phyloP scores from a whole-genome alignment of 257 asterid species.

The Nicotiana otophora region DNA sequence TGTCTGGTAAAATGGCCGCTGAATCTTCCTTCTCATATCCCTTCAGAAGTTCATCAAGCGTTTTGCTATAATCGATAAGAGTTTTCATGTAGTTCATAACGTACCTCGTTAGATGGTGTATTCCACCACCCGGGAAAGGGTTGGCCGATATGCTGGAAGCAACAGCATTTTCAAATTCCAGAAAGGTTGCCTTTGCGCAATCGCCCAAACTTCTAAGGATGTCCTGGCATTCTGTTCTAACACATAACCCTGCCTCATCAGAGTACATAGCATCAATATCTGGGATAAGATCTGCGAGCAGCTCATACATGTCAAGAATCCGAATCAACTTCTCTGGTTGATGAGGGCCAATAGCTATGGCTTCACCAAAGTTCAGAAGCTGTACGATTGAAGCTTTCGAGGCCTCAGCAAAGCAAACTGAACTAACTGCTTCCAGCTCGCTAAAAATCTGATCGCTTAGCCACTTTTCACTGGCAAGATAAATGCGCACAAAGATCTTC shows the following conservation, averaged over 20 bases:
- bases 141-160: constrained; percentile 51
- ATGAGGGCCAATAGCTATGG: constrained; percentile 75
- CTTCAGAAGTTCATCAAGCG: constrained; percentile 59
- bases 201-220: constrained; percentile 57
- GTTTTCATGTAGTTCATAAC: constrained; percentile 79
- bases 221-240: constrained; percentile 54
- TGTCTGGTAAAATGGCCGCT: constrained; percentile 35
- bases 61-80: constrained; percentile 57
- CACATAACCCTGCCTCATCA: constrained; percentile 43
- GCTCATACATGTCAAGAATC: constrained; percentile 85
- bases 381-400: constrained; percentile 63
- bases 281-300: constrained; percentile 59
- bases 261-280: constrained; percentile 46
- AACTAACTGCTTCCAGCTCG: constrained; percentile 47
- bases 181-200: constrained; percentile 66
- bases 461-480: constrained; percentile 73
- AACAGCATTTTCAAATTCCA: constrained; percentile 73
- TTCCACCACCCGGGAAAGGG: constrained; percentile 73
- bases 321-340: constrained; percentile 81
- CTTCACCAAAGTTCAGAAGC: constrained; percentile 73
- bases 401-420: constrained; percentile 59
- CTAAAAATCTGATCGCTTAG: constrained; percentile 78
- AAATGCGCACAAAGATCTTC: constrained; percentile 73
- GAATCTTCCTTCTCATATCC: constrained; percentile 36
- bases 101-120: constrained; percentile 72